Percentiles rank a stretch among this genome's conserved stretches.
These are phyloP conservation scores for Coniella lustricola DNA, from an alignment of 2,329 filamentous ascomycete species.

Conservation along the genomic window DNA sequence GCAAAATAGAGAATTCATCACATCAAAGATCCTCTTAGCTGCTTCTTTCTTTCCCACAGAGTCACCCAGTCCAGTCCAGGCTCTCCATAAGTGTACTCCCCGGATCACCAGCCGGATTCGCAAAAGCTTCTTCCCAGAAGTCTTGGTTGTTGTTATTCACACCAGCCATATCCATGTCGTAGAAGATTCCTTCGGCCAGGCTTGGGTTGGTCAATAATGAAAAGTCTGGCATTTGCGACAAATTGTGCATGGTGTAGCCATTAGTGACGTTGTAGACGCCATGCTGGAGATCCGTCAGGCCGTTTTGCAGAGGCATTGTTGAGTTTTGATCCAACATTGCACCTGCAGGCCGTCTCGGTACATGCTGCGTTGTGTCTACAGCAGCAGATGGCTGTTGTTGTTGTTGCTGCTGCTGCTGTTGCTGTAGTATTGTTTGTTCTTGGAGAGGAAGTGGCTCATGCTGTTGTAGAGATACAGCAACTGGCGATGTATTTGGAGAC, in stretches of 20 bases:
- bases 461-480: too few species aligned
- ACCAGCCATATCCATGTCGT: conserved; percentile 23
- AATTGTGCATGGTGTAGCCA: background rate
- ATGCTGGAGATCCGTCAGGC: background rate
- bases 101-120: conserved; percentile 28
- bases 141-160: conserved; percentile 23
- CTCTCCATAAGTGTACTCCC: conserved; percentile 27
- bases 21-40: too few species aligned
- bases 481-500: background rate
- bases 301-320: background rate
- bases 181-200: conserved; percentile 18
- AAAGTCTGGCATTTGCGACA: conserved; percentile 12
- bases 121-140: conserved; percentile 33
- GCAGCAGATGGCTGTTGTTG: background rate
- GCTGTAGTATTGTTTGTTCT: too few species aligned
- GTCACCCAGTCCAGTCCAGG: conserved; percentile 21
- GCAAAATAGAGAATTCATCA: too few species aligned
- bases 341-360: too few species aligned
- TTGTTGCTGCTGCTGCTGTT: background rate
- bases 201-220: conserved; percentile 15
- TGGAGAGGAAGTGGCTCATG: background rate
- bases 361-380: too few species aligned
- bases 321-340: background rate
- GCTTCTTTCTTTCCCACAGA: too few species aligned
- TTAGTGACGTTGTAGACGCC: background rate